These are phyloP conservation scores for Triticum turgidum DNA, from an alignment of 176 grass and related monocot genomes.

Conservation along the genomic window DNA sequence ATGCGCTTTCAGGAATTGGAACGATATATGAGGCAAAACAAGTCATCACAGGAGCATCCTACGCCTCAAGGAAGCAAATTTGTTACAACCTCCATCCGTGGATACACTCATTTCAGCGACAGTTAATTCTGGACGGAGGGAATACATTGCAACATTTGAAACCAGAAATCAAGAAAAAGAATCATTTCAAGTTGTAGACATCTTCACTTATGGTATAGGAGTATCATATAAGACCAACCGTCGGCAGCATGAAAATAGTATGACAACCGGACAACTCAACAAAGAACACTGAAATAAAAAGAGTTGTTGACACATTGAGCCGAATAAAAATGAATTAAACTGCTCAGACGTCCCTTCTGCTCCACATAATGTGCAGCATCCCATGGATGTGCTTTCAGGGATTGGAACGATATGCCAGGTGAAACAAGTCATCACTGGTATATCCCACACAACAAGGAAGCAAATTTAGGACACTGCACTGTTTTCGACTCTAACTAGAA, in stretches of 20 bases:
- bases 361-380: slow-evolving; percentile 35
- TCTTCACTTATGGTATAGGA: too few species aligned
- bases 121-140: too few species aligned
- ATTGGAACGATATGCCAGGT: slow-evolving; percentile 45
- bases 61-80: neutral
- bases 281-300: neutral
- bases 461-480: too few species aligned
- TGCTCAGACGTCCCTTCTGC: slow-evolving; percentile 51
- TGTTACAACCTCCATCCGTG: too few species aligned
- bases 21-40: slow-evolving; percentile 26
- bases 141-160: neutral
- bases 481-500: neutral
- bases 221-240: neutral
- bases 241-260: neutral
- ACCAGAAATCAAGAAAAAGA: neutral
- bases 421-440: slow-evolving; percentile 37
- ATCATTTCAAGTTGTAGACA: too few species aligned
- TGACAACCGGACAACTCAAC: neutral
- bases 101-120: too few species aligned
- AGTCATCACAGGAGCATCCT: slow-evolving; percentile 33
- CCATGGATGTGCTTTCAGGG: slow-evolving; percentile 33
- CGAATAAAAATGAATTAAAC: neutral
- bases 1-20: slow-evolving; percentile 51
- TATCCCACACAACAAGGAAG: neutral
- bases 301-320: neutral